phyloP scores from a whole-genome alignment of 192 early-diverging fungal genomes.

The Backusella australiensis region DNA sequence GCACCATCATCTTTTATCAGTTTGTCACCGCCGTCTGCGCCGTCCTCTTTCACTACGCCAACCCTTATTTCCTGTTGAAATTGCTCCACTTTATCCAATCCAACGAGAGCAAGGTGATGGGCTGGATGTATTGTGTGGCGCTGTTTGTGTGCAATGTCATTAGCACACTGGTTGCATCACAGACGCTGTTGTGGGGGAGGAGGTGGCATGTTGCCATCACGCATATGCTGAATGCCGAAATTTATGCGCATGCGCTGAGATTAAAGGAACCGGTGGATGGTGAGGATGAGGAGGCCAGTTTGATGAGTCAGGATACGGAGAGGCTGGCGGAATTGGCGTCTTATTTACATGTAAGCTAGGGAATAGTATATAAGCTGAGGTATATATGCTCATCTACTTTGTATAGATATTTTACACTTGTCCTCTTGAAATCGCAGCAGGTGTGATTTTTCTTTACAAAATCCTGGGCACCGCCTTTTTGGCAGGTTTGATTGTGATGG shows the following conservation, averaged over 20 bases:
- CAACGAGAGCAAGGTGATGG: conserved; percentile 30
- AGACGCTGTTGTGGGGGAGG: conserved; percentile 48
- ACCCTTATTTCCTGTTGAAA: conserved; percentile 45
- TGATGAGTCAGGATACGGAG: conserved; percentile 74
- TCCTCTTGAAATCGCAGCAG: conserved; percentile 68
- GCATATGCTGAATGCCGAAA: conserved; percentile 49
- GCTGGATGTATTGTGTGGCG: conserved; percentile 47
- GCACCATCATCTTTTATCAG: conserved; percentile 19
- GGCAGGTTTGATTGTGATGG: conserved; percentile 72
- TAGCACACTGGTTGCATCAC: conserved; percentile 32
- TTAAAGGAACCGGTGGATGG: conserved; percentile 15
- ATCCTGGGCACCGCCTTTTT: conserved; percentile 79
- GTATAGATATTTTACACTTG: conserved; percentile 53
- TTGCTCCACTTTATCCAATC: conserved; percentile 43
- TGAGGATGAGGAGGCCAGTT: conserved; percentile 50
- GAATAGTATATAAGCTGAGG: not conserved
- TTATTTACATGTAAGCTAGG: conserved; percentile 50
- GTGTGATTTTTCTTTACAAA: conserved; percentile 64
- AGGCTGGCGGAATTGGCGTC: conserved; percentile 57
- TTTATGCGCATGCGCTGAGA: conserved; percentile 50
- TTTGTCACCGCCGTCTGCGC: conserved; percentile 29
- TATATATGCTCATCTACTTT: not conserved
- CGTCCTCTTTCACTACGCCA: conserved; percentile 43
- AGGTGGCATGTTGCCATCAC: conserved; percentile 51
- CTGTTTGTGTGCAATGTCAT: conserved; percentile 47